Evolutionary conservation across 2,329 filamentous ascomycete species (phyloP), one percentile per base, ranked within the genome.

Genomic region (Capronia epimyces): DNA sequence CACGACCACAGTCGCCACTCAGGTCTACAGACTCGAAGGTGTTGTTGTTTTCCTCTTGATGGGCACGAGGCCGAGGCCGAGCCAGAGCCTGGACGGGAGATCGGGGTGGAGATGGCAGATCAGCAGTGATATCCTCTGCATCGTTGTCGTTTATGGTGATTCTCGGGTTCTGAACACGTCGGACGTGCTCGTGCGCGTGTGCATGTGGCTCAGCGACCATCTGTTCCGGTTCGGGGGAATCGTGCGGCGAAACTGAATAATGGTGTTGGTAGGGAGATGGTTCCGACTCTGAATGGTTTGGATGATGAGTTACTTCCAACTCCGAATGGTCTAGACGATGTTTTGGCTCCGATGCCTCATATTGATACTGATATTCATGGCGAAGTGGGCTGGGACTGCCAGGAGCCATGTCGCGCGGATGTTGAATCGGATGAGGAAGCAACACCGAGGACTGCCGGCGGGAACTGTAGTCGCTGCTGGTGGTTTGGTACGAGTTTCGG

Each of bases 71-170:
- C n/a, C n/a, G n/a, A n/a, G n/a, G n/a, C n/a, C n/a, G n/a, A n/a
- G n/a, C n/a, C 24, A 5, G 24, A 27, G 24, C 24, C 5, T 16
- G 8, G 22, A 9, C 40, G 6, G 8, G 16, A 32, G 6, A 32
- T 36, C 43, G 12, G n/a, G 46, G 39, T 2, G 43, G 15, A 31
- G 49, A 36, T 4, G 29, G 29, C n/a, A 8, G 12, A 32, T 3
- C 12, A 9, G 34, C n/a, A 5, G 27, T 25, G 6, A 41, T 25
- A 16, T 48, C 45, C 18, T 49, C 43, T 7, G 9, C 16, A 20
- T 37, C 24, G 10, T 40, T 41, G 21, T 51, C 48, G 29, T 48
- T 55, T 10, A 51, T 34, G 6, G 41, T 55, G 40, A 55, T 51
- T 21, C 15, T 45, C 4, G 48, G 48, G 31, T 49, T 42, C 21